phyloP scores from a whole-genome alignment of 2,329 filamentous ascomycete species.

The Pestalotiopsis sp. region DNA sequence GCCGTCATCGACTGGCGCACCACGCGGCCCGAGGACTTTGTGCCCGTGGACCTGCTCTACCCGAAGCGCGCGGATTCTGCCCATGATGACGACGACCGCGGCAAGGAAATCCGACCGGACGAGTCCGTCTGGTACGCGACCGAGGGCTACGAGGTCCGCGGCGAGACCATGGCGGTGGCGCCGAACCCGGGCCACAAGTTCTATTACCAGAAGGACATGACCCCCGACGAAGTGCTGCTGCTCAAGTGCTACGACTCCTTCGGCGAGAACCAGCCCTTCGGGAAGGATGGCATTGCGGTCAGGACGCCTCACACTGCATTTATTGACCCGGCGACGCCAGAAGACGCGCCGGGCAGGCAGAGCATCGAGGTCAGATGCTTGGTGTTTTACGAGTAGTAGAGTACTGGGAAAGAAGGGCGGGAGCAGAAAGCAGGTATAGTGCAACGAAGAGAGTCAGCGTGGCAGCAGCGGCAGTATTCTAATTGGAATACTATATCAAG shows the following conservation, averaged over 20 bases:
- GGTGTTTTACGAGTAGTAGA: conserved; percentile 49
- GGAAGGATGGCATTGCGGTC: conserved; percentile 42
- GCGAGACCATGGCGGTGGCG: conserved; percentile 62
- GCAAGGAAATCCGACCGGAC: conserved; percentile 14
- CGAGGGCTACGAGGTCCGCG: conserved; percentile 59
- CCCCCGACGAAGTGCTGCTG: conserved; percentile 46
- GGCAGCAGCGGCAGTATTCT: not conserved
- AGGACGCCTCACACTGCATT: conserved; percentile 56
- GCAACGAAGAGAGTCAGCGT: not conserved
- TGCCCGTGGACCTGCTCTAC: conserved; percentile 64
- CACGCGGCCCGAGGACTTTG: conserved; percentile 56
- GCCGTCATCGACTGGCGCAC: conserved; percentile 65
- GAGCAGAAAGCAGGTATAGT: not conserved
- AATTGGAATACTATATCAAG: not conserved
- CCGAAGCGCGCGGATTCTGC: conserved; percentile 39
- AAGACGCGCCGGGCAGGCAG: conserved; percentile 47
- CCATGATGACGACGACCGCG: conserved; percentile 5
- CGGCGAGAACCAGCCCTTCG: conserved; percentile 34
- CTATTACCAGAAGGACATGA: conserved; percentile 70
- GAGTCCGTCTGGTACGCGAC: conserved; percentile 36
- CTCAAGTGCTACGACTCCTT: conserved; percentile 56
- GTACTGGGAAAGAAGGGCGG: not conserved
- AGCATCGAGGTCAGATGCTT: conserved; percentile 66
- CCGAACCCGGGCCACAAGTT: conserved; percentile 60
- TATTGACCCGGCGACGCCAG: conserved; percentile 52